Evolutionary conservation across 2,329 filamentous ascomycete genomes (phyloP).

Genomic region (Elsinoe necatrix): DNA sequence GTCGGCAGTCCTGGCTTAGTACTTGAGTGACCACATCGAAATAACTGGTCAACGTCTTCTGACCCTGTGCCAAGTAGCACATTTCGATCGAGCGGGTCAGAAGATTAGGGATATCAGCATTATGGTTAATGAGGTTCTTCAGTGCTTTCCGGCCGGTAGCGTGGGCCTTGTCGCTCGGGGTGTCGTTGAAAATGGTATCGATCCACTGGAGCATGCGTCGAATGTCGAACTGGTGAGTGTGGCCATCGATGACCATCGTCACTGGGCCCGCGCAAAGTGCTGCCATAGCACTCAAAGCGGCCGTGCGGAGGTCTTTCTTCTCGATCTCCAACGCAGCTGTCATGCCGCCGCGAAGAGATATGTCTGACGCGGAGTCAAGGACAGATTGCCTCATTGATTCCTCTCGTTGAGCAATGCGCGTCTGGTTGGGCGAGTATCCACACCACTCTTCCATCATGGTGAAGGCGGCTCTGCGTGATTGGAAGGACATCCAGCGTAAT

Average conservation of each 20-base stretch:
- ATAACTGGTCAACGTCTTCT: slow-evolving; percentile 87
- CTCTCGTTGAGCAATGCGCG: slow-evolving; percentile 70
- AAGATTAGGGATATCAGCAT: slow-evolving; percentile 75
- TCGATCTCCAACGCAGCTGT: slow-evolving; percentile 95
- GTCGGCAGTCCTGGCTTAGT: slow-evolving; percentile 65
- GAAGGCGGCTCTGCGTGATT: slow-evolving; percentile 90
- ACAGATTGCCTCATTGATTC: slow-evolving; percentile 80
- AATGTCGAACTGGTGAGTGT: slow-evolving; percentile 82
- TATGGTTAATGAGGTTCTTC: slow-evolving; percentile 82
- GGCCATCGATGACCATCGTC: slow-evolving; percentile 78
- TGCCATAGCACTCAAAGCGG: slow-evolving; percentile 91
- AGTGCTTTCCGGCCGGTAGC: slow-evolving; percentile 79
- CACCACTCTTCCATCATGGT: slow-evolving; percentile 99
- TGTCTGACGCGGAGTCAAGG: slow-evolving; percentile 64
- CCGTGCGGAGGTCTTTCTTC: slow-evolving; percentile 81
- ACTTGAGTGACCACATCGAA: slow-evolving; percentile 88
- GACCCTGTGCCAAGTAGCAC: slow-evolving; percentile 73
- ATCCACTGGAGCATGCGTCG: slow-evolving; percentile 92
- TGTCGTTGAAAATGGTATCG: slow-evolving; percentile 77
- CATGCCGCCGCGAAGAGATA: slow-evolving; percentile 65
- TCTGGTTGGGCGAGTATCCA: slow-evolving; percentile 86
- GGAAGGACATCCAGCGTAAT: slow-evolving; percentile 93
- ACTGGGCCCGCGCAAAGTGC: slow-evolving; percentile 77
- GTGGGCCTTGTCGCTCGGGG: slow-evolving; percentile 84
- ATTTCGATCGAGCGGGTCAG: slow-evolving; percentile 83